phyloP scores from a whole-genome alignment of 148 eudicot genomes.

The Fagopyrum homotropicum region DNA sequence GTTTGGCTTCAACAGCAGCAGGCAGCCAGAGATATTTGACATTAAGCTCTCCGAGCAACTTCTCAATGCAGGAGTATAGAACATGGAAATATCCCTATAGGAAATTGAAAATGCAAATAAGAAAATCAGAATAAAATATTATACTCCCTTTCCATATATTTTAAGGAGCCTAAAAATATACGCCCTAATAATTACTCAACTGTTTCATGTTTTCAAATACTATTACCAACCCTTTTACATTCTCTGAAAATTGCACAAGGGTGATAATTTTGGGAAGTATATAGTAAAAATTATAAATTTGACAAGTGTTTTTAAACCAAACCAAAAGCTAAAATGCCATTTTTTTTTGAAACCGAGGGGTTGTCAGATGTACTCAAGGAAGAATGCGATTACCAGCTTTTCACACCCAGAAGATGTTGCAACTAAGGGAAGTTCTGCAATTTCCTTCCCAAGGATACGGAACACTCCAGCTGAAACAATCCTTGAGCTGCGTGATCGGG shows the following conservation, averaged over 20 bases:
- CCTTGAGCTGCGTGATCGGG: conserved; percentile 36
- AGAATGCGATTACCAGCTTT: conserved; percentile 45
- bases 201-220: too few species aligned
- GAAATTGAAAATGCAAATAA: background rate
- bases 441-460: conserved; percentile 64
- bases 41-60: conserved; percentile 35
- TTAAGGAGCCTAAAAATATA: too few species aligned
- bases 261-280: too few species aligned
- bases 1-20: conserved; percentile 67
- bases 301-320: too few species aligned
- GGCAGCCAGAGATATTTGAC: conserved; percentile 65
- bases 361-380: background rate
- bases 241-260: too few species aligned
- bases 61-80: conserved; percentile 57
- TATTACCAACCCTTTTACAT: too few species aligned
- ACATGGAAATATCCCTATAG: conserved; percentile 72
- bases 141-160: too few species aligned
- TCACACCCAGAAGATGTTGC: conserved; percentile 52
- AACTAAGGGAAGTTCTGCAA: conserved; percentile 77
- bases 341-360: too few species aligned
- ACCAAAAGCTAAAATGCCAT: too few species aligned
- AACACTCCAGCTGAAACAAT: conserved; percentile 65
- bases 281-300: too few species aligned
- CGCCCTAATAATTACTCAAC: too few species aligned
- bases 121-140: background rate